phyloP scores from a whole-genome alignment of 2,329 filamentous ascomycete genomes.

The Diaporthe sp. region DNA sequence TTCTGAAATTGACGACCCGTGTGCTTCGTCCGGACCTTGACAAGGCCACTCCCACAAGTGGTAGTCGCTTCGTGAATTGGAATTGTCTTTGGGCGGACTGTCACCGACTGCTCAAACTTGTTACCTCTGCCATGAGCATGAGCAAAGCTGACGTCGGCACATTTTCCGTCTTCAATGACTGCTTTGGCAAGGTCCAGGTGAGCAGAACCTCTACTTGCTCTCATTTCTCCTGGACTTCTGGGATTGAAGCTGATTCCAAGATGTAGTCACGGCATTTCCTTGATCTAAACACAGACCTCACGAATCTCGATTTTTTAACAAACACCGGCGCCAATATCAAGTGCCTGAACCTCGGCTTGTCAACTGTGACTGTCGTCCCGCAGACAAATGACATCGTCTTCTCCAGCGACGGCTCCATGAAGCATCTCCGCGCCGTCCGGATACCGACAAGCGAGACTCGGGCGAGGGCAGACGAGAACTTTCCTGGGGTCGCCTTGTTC shows the following conservation, averaged over 20 bases:
- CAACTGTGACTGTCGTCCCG: neutral
- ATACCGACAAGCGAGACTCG: neutral
- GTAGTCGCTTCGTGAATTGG: neutral
- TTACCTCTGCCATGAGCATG: constrained; percentile 3
- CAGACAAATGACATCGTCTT: neutral
- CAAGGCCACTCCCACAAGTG: no score
- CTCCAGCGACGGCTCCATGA: neutral
- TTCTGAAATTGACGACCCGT: neutral
- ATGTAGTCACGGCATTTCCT: neutral
- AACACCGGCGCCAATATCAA: constrained; percentile 11
- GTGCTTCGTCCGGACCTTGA: neutral
- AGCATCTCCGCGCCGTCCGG: neutral
- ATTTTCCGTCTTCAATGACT: constrained; percentile 8
- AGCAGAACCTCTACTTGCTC: neutral
- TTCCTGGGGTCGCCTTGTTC: neutral
- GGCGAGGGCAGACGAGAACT: neutral
- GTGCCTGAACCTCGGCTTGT: constrained; percentile 6
- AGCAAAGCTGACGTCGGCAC: constrained; percentile 4
- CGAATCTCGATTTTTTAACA: neutral
- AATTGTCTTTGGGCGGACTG: constrained; percentile 30
- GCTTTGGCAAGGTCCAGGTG: constrained; percentile 29
- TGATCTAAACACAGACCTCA: neutral
- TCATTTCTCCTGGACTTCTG: neutral
- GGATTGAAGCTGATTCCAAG: neutral
- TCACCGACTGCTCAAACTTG: constrained; percentile 17